Conservation (phyloP, 306 rosid species). For the Fragaria nilgerrensis region DNA sequence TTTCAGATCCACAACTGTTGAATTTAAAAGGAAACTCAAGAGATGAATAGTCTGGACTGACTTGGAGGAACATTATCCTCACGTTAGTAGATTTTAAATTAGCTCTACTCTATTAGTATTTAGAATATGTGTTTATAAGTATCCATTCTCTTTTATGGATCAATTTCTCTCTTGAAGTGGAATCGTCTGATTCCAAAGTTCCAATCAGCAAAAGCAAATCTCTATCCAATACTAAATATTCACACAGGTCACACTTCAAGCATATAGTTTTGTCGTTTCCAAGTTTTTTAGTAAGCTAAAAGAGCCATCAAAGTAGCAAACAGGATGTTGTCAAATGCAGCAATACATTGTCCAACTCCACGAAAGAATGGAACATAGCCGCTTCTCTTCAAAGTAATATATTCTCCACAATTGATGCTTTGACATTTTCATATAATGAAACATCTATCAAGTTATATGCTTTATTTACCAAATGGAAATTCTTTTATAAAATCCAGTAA, state of each 20-base stretch:
- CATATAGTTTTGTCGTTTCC: background rate
- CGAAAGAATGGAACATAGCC: background rate
- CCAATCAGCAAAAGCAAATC: background rate
- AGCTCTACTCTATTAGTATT: background rate
- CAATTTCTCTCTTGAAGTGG: background rate
- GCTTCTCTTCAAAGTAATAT: background rate
- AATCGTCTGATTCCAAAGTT: background rate
- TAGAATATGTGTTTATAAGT: background rate
- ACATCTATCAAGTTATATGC: background rate
- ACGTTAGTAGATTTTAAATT: background rate
- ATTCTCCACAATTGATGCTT: background rate
- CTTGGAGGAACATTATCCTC: background rate
- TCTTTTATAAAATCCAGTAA: background rate
- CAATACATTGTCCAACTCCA: background rate
- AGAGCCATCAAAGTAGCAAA: background rate
- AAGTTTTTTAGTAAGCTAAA: background rate
- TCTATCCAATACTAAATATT: background rate
- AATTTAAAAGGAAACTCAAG: too few species aligned
- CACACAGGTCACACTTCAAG: background rate
- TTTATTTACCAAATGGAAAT: background rate
- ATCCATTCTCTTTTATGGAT: background rate
- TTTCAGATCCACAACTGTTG: background rate
- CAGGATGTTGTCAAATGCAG: background rate
- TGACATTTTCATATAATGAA: background rate
- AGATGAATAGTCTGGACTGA: background rate